Conservation (phyloP, 176 grass and related monocot genomes). For the Carex scoparia region DNA sequence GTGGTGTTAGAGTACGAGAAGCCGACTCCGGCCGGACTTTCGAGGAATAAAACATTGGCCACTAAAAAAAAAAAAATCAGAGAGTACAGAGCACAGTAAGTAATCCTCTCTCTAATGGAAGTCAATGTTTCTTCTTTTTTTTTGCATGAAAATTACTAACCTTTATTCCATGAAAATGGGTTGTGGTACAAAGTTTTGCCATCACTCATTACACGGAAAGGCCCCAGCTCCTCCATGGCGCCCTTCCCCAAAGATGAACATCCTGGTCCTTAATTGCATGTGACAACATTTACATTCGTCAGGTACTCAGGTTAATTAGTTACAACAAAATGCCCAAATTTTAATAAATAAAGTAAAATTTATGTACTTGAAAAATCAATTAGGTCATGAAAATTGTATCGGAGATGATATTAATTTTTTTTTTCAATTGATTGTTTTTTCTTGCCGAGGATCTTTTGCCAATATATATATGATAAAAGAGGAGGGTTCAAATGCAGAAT, state of each 20-base stretch:
- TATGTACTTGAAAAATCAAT: background rate
- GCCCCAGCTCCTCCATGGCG: slow-evolving; percentile 87
- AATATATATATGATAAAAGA: background rate
- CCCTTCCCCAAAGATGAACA: slow-evolving; percentile 89
- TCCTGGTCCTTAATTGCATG: slow-evolving; percentile 41
- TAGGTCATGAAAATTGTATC: background rate
- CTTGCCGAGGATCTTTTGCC: background rate
- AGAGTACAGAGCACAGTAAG: background rate
- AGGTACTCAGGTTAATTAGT: background rate
- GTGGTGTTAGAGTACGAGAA: slow-evolving; percentile 97
- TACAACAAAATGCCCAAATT: background rate
- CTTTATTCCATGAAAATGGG: slow-evolving; percentile 75
- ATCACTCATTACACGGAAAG: slow-evolving; percentile 85
- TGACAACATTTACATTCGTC: background rate
- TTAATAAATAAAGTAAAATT: background rate
- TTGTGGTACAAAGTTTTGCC: slow-evolving; percentile 71
- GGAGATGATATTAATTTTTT: background rate
- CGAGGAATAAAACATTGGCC: slow-evolving; percentile 84
- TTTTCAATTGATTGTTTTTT: too few species aligned
- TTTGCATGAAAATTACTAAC: slow-evolving; percentile 16
- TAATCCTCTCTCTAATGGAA: background rate
- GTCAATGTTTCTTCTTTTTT: background rate
- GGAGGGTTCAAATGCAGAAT: too few species aligned
- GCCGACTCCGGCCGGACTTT: slow-evolving; percentile 87
- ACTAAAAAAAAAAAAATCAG: slow-evolving; percentile 15